Base-by-base conservation (phyloP, 176 grass and related monocot species). In the Zoysia pacifica region DNA sequence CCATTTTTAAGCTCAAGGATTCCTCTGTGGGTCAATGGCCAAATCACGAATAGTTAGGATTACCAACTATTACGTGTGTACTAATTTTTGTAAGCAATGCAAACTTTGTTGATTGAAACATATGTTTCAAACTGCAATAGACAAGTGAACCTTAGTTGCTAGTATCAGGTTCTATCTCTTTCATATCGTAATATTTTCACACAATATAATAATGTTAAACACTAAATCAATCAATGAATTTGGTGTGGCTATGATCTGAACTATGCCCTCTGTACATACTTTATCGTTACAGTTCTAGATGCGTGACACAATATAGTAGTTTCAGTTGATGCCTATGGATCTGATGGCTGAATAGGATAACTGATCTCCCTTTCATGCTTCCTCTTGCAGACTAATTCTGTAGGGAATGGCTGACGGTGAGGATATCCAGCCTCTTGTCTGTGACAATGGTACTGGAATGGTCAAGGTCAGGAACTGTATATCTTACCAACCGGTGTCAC, bases 381-480 rank as follows among this genome's bases (percentile, higher is more conserved):
- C n/a, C 42, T 60, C 2, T 19, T 72, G 53, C 79, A 81, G 79
- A 62, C 54, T 39, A 60, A 44, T 59, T 44, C 60, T 76, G 3
- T 76, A 83, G 72, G 51, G 76, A 75, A 83, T 83, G 81, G 81
- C 81, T 51, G 81, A 83, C 42, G 81, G 50, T 20, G 81, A 83
- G 81, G 81, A 83, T 68, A 83, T 83, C 81, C 72, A 83, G 62
- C 81, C 81, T 39, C 72, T 83, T 83, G 81, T 83, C 81, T 83
- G 72, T 59, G 81, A 83, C 81, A 83, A 83, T 83, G 81, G 81
- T 53, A 83, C 81, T 76, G 81, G 81, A 83, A 83, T 83, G 81
- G 81, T 83, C 72, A 83, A 81, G 79, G 79, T 81, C 42, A 71
- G 67, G 8, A 62, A n/a, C 13, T 62, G 19, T 20, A 37, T 19